A percentile compares a stretch with the other conserved stretches of the same genome.
phyloP scores from a whole-genome alignment of 352 stramenopile genomes.

The Pythium inflatum region DNA sequence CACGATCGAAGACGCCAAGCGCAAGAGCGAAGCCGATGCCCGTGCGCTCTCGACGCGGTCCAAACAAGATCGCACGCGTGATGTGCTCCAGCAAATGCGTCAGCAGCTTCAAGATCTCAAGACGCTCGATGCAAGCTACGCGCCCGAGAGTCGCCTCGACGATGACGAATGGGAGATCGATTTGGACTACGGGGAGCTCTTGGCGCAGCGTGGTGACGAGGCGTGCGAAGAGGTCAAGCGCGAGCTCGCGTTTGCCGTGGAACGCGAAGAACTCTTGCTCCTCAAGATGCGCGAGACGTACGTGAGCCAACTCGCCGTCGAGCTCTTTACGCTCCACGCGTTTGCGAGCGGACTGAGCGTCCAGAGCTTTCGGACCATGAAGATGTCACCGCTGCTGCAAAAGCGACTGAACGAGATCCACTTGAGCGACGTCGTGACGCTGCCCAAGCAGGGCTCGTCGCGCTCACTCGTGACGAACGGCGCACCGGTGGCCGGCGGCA shows the following conservation, averaged over 20 bases:
- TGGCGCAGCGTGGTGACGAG: slow-evolving; percentile 66
- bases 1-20: slow-evolving; percentile 92
- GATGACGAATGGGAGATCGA: slow-evolving; percentile 88
- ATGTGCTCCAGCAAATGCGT: slow-evolving; percentile 84
- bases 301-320: slow-evolving; percentile 70
- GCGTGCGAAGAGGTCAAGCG: slow-evolving; percentile 89
- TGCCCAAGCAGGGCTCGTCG: slow-evolving; percentile 22
- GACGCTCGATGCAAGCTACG: slow-evolving; percentile 57
- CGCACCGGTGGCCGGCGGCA: background rate
- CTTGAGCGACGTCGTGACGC: slow-evolving; percentile 29
- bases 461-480: background rate
- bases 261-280: slow-evolving; percentile 82
- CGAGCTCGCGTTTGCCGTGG: slow-evolving; percentile 79
- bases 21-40: slow-evolving; percentile 90
- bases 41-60: slow-evolving; percentile 54
- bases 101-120: slow-evolving; percentile 75
- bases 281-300: slow-evolving; percentile 86
- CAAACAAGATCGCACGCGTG: slow-evolving; percentile 89
- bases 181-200: slow-evolving; percentile 78
- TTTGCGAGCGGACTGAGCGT: slow-evolving; percentile 72
- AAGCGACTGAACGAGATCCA: slow-evolving; percentile 78
- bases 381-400: slow-evolving; percentile 67
- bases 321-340: slow-evolving; percentile 71
- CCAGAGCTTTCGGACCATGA: slow-evolving; percentile 82
- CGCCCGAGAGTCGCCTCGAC: slow-evolving; percentile 60